phyloP scores from a whole-genome alignment of 208 protist species.

The Blechomonas ayalai region DNA sequence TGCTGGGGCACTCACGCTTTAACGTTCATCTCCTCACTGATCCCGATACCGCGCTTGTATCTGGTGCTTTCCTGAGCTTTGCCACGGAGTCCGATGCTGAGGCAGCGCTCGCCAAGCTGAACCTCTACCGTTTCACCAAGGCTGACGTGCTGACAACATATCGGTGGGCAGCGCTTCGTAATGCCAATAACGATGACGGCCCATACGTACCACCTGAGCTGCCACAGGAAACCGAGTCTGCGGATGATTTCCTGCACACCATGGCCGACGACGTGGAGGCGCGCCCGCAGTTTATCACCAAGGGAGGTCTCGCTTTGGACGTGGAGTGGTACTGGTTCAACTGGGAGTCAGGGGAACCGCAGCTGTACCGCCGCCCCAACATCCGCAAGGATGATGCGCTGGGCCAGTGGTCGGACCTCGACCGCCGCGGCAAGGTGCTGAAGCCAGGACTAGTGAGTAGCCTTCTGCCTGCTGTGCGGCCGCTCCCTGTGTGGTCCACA shows the following conservation, averaged over 20 bases:
- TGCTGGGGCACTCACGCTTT: conserved; percentile 69
- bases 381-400: conserved; percentile 59
- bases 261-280: conserved; percentile 75
- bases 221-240: conserved; percentile 28
- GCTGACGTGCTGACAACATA: conserved; percentile 69
- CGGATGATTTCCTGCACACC: conserved; percentile 74
- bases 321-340: conserved; percentile 86
- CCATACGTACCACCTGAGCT: conserved; percentile 63
- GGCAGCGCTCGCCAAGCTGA: conserved; percentile 76
- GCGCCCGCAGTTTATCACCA: conserved; percentile 82
- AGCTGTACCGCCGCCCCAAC: conserved; percentile 66
- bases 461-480: conserved; percentile 38
- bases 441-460: conserved; percentile 58
- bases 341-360: conserved; percentile 65
- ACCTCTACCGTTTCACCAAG: conserved; percentile 71
- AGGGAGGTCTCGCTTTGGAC: conserved; percentile 58
- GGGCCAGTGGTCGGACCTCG: conserved; percentile 73
- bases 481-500: conserved; percentile 80
- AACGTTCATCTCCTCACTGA: conserved; percentile 64
- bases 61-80: conserved; percentile 74
- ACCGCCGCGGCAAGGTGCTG: conserved; percentile 57
- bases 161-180: conserved; percentile 66
- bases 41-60: conserved; percentile 47
- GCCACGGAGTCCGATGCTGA: conserved; percentile 60
- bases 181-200: conserved; percentile 33